phyloP scores from a whole-genome alignment of 331 rosid genomes.

The Telfairia occidentalis region DNA sequence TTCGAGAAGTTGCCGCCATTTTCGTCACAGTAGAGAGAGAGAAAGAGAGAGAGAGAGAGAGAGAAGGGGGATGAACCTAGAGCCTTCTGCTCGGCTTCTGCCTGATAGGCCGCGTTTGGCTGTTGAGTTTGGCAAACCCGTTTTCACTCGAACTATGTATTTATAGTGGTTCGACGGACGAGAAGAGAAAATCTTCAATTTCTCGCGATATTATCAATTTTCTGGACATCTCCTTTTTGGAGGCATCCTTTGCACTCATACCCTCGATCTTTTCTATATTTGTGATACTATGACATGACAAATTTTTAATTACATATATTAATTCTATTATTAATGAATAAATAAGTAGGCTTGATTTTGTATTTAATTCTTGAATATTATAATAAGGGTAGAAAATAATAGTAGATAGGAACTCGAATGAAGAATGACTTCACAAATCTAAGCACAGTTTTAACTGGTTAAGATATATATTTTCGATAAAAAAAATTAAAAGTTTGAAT shows the following conservation, averaged over 20 bases:
- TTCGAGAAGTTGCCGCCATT: conserved; percentile 70
- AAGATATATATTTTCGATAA: too few relatives aligned
- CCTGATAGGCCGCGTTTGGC: conserved; percentile 32
- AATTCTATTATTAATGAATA: neutral
- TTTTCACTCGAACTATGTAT: conserved; percentile 55
- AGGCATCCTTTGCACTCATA: neutral
- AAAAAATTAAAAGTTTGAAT: too few relatives aligned
- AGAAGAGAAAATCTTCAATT: neutral
- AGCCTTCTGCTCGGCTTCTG: neutral
- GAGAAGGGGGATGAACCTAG: neutral
- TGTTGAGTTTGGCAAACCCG: conserved; percentile 65
- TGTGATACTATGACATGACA: neutral
- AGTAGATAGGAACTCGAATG: too few relatives aligned
- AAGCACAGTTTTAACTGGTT: too few relatives aligned
- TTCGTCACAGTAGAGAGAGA: conserved; percentile 14
- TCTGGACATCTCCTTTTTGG: neutral
- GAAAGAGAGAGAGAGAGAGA: conserved; percentile 12
- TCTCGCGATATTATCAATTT: too few relatives aligned
- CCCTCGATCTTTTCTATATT: neutral
- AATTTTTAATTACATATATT: neutral
- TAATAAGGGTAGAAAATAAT: too few relatives aligned
- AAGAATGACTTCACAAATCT: too few relatives aligned
- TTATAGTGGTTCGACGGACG: conserved; percentile 28
- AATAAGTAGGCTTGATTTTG: neutral
- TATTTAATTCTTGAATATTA: neutral